Base-by-base conservation (phyloP, 1,284 basidiomycete genomes). In the Leucoagaricus sp. region DNA sequence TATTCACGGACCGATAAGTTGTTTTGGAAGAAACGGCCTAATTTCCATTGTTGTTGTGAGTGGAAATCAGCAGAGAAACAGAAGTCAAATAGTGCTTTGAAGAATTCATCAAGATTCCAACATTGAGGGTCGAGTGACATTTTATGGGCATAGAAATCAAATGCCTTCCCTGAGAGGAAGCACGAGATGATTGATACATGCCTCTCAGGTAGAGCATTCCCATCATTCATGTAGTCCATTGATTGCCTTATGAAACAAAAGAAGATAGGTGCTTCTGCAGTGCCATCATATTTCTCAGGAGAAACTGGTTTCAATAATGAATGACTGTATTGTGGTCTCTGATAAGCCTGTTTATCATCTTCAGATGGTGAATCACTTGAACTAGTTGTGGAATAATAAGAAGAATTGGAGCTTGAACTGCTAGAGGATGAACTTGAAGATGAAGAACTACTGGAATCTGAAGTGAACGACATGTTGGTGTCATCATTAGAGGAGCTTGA, bases 11-110 rank as follows among this genome's bases (percentile, higher is more conserved):
- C 64, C 0, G 59, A 53, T 40, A 60, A 63, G 19, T 65, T 53
- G 48, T 64, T 58, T 42, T 72, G 70, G 36, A 56, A 59, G 38
- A 58, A 60, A 0, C 51, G 36, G 2, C 58, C 38, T 0, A 71
- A 48, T 29, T 63, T 62, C 19, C 59, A 50, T 0, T 65, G 47
- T 54, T 65, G 64, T 28, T 58, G 53, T 19, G 60, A 49, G 0
- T 70, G 60, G 51, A 69, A 76, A 42, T 76, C 63, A 0, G 68
- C 42, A 0, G 74, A 74, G 65, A 78, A 78, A 51, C 73, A 76
- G 47, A 71, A 72, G 46, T 75, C 69, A 55, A 75, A 78, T 1
- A 77, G 53, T 7, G 63, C 71, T 0, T 54, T 49, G 46, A 75
- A 73, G 55, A 77, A 68, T 10, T 61, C 23, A 1, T 64, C 38